Conservation (phyloP, 345 rosid genomes). For the Trapa incisa region DNA sequence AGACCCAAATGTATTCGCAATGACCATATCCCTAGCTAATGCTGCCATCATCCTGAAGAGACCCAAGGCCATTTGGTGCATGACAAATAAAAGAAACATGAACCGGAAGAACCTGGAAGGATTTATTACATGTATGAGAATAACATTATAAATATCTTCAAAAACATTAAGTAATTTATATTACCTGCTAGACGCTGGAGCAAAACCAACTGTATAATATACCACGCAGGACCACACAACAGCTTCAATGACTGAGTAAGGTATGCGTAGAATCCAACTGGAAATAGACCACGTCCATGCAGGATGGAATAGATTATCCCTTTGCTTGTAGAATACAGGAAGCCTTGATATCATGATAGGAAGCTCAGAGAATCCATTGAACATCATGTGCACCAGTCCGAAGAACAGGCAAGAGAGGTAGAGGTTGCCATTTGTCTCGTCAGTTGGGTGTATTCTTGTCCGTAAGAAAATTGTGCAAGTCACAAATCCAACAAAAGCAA, state of each 20-base stretch:
- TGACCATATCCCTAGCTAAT: conserved; percentile 70
- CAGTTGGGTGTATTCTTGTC: conserved; percentile 70
- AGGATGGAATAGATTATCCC: conserved; percentile 83
- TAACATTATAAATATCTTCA: not conserved
- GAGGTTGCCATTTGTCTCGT: conserved; percentile 50
- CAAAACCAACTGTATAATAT: conserved; percentile 73
- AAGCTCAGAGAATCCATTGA: conserved; percentile 79
- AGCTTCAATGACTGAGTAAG: conserved; percentile 76
- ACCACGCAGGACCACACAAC: conserved; percentile 76
- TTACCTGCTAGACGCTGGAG: conserved; percentile 65
- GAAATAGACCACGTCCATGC: conserved; percentile 82
- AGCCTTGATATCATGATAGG: conserved; percentile 72
- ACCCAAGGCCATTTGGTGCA: conserved; percentile 92
- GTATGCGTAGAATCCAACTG: conserved; percentile 73
- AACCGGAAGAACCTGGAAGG: conserved; percentile 64
- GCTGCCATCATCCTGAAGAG: conserved; percentile 71
- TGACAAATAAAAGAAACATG: conserved; percentile 53
- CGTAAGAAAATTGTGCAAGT: conserved; percentile 64
- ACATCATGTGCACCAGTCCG: conserved; percentile 81
- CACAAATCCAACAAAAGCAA: conserved; percentile 71
- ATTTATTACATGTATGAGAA: not conserved
- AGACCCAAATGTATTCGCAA: conserved; percentile 84
- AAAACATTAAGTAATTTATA: conserved; percentile 1
- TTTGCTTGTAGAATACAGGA: conserved; percentile 84
- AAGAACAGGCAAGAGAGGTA: conserved; percentile 76